These are phyloP conservation scores for Eudorina sp. DNA, from an alignment of 139 green algal species.

Conservation along the genomic window DNA sequence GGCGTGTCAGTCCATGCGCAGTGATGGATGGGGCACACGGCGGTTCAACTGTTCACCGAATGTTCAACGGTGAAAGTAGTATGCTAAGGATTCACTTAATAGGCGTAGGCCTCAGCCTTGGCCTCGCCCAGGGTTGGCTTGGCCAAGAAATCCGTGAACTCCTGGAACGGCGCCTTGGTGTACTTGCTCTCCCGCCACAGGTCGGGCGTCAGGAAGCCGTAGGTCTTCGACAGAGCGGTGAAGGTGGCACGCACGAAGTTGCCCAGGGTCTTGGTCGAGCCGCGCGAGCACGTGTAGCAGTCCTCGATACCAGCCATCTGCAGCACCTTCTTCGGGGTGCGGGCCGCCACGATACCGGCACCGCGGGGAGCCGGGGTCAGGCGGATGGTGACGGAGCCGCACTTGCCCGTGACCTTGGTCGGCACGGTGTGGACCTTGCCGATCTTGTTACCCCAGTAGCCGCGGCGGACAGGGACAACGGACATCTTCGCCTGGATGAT, in stretches of 20 bases:
- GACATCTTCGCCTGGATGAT: constrained; percentile 99
- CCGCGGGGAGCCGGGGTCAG: constrained; percentile 97
- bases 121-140: constrained; percentile 80
- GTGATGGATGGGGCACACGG: constrained; percentile 18
- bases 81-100: constrained; percentile 41
- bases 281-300: constrained; percentile 97
- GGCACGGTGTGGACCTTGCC: constrained; percentile 89
- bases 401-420: constrained; percentile 97
- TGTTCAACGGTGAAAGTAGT: no score
- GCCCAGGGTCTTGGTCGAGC: constrained; percentile 97
- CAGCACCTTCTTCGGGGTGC: constrained; percentile 99
- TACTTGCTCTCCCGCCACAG: constrained; percentile 97
- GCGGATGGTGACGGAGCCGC: constrained; percentile 95
- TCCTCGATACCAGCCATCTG: constrained; percentile 99
- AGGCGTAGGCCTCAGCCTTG: constrained; percentile 61
- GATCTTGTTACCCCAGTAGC: constrained; percentile 99
- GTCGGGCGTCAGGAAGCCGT: constrained; percentile 98
- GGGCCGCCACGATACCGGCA: constrained; percentile 97
- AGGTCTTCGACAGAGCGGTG: constrained; percentile 81
- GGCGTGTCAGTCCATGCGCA: not conserved
- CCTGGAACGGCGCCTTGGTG: constrained; percentile 93
- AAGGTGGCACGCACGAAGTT: constrained; percentile 97
- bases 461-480: constrained; percentile 93
- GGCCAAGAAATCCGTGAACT: constrained; percentile 83
- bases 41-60: not conserved